These are phyloP conservation scores for Pseudogymnoascus sp. DNA, from an alignment of 2,329 filamentous ascomycete species.

Conservation along the genomic window DNA sequence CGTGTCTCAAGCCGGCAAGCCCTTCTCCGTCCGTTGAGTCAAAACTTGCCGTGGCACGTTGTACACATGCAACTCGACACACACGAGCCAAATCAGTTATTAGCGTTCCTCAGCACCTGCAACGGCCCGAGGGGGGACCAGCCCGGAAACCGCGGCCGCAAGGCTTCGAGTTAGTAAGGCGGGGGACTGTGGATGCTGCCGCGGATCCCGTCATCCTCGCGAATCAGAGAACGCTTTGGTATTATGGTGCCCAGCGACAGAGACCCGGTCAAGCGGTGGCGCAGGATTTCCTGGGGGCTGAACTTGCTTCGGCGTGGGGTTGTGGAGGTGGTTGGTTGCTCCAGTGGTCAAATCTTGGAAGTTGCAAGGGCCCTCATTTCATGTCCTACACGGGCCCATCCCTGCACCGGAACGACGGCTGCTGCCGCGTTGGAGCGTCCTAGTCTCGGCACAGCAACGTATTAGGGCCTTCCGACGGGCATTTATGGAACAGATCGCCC, in stretches of 20 bases:
- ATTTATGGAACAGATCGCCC: not conserved
- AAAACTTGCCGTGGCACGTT: not conserved
- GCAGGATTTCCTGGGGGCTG: not conserved
- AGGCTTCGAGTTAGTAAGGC: not conserved
- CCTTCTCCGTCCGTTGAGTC: not conserved
- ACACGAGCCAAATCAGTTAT: not conserved
- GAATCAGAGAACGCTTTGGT: not conserved
- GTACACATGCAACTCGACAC: not conserved
- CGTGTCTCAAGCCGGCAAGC: not conserved
- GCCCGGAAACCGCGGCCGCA: not conserved
- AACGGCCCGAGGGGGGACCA: not conserved
- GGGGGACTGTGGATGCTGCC: not conserved
- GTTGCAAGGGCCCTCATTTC: slow-evolving; percentile 1
- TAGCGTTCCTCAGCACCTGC: not conserved
- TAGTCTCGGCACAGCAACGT: not conserved
- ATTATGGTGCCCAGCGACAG: not conserved
- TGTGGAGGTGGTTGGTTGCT: not conserved
- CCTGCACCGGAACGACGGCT: slow-evolving; percentile 6
- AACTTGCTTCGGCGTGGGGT: not conserved
- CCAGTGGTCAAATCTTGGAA: not conserved
- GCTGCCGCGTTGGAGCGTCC: not conserved
- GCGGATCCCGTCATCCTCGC: not conserved
- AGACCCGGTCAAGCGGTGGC: not conserved
- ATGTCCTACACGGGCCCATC: slow-evolving; percentile 1
- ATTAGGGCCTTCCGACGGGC: not conserved